Conservation (phyloP, 768 basidiomycete genomes). For the Tulasnella sp. region DNA sequence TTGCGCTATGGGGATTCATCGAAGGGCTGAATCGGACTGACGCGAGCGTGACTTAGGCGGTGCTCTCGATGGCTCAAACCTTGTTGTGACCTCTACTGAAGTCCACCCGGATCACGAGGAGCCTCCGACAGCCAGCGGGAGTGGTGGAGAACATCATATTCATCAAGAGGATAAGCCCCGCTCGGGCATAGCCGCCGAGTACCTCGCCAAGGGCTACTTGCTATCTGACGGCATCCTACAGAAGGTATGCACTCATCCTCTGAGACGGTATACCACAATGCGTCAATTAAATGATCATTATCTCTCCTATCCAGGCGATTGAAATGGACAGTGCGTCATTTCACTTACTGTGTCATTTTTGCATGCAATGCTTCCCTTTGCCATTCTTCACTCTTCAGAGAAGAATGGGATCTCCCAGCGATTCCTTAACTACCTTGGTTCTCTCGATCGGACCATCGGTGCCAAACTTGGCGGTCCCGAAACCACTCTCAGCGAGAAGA, state of each 20-base stretch:
- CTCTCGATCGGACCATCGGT: conserved; percentile 62
- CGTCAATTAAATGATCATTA: background rate
- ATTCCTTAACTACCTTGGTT: conserved; percentile 71
- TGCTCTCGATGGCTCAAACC: conserved; percentile 55
- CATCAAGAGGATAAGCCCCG: conserved; percentile 89
- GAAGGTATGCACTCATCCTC: conserved; percentile 23
- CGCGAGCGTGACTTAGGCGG: conserved; percentile 44
- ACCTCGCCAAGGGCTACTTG: conserved; percentile 80
- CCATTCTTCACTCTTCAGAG: conserved; percentile 29
- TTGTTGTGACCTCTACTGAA: conserved; percentile 61
- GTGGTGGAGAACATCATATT: conserved; percentile 27
- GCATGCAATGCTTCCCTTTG: conserved; percentile 30
- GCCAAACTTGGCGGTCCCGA: conserved; percentile 64
- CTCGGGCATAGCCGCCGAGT: conserved; percentile 85
- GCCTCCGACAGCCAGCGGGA: conserved; percentile 12
- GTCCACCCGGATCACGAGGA: conserved; percentile 45
- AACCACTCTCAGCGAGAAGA: conserved; percentile 66
- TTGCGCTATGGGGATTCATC: background rate
- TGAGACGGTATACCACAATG: background rate
- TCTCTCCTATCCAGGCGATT: conserved; percentile 43
- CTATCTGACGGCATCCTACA: conserved; percentile 71
- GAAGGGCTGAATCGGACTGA: background rate
- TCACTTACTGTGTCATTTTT: background rate
- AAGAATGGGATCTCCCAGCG: conserved; percentile 81
- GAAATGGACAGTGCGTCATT: conserved; percentile 43